A percentile compares a stretch with the other conserved stretches of the same genome.
These are phyloP conservation scores for Skeletonema menzelii DNA, from an alignment of 108 stramenopile genomes.

Conservation along the genomic window DNA sequence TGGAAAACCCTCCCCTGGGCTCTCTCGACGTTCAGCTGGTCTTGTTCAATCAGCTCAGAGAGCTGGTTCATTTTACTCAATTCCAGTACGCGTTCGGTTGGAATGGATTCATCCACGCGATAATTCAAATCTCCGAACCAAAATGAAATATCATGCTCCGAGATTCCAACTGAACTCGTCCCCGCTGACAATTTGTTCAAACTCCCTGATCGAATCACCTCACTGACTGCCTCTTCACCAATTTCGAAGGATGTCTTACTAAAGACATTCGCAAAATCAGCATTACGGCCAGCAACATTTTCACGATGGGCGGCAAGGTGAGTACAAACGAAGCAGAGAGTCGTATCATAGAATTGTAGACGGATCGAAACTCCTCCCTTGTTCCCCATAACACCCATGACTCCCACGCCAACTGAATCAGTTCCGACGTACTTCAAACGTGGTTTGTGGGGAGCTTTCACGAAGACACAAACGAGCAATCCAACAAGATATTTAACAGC, in stretches of 20 bases:
- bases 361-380: slow-evolving; percentile 96
- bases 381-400: slow-evolving; percentile 99
- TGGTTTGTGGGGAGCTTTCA: slow-evolving; percentile 67
- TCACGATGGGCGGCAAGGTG: slow-evolving; percentile 99
- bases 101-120: slow-evolving; percentile 89
- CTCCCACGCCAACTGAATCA: slow-evolving; percentile 91
- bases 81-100: slow-evolving; percentile 81
- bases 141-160: slow-evolving; percentile 94
- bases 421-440: slow-evolving; percentile 70
- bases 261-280: slow-evolving; percentile 90
- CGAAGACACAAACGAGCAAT: slow-evolving; percentile 91
- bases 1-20: slow-evolving; percentile 87
- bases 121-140: slow-evolving; percentile 99
- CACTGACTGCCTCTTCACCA: slow-evolving; percentile 82
- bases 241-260: slow-evolving; percentile 84
- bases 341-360: slow-evolving; percentile 89
- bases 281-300: slow-evolving; percentile 94
- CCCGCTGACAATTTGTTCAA: slow-evolving; percentile 58
- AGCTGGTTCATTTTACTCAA: slow-evolving; percentile 59
- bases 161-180: slow-evolving; percentile 57
- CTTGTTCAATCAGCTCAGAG: slow-evolving; percentile 78
- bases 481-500: slow-evolving; percentile 89
- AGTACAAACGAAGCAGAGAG: slow-evolving; percentile 92
- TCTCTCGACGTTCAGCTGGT: slow-evolving; percentile 97
- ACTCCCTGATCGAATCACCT: slow-evolving; percentile 77